Evolutionary conservation across 805 yeast species (phyloP).

Genomic region (Zygosaccharomyces lentus): DNA sequence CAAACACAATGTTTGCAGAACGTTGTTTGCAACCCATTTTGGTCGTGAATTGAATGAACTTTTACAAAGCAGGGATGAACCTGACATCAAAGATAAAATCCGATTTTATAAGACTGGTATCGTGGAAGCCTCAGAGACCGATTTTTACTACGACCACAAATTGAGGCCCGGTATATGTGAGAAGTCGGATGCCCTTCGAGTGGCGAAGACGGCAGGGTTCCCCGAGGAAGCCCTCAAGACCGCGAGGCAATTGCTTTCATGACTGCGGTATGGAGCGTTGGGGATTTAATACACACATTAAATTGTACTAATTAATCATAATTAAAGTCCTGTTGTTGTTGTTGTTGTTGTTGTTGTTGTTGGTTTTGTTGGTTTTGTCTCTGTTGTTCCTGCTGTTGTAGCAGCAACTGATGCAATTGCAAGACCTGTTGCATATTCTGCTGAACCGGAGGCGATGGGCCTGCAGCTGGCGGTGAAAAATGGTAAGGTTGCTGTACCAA

Average conservation of each 20-base stretch:
- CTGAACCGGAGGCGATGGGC: constrained; percentile 13
- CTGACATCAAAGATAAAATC: constrained; percentile 17
- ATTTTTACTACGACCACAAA: constrained; percentile 45
- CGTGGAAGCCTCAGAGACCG: constrained; percentile 25
- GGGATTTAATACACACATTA: background rate
- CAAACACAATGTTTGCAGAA: constrained; percentile 54
- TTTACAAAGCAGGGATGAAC: constrained; percentile 31
- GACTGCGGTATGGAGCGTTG: background rate
- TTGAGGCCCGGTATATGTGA: constrained; percentile 64
- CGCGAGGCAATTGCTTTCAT: constrained; percentile 41
- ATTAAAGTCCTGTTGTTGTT: constrained; percentile 6
- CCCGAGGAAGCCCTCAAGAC: constrained; percentile 53
- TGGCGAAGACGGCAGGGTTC: constrained; percentile 76
- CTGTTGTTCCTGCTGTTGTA: constrained; percentile 19
- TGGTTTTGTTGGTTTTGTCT: constrained; percentile 4
- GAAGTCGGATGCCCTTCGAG: constrained; percentile 70
- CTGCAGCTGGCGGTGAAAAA: constrained; percentile 11
- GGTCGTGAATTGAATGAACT: constrained; percentile 50
- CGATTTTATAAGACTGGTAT: constrained; percentile 26
- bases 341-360: constrained; percentile 14
- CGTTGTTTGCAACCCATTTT: constrained; percentile 89
- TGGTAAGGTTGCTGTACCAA: background rate
- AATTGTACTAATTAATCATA: constrained; percentile 8
- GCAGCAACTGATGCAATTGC: constrained; percentile 25
- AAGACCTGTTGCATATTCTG: constrained; percentile 22